phyloP scores from a whole-genome alignment of 805 yeast species.

The Myxozyma monticola region DNA sequence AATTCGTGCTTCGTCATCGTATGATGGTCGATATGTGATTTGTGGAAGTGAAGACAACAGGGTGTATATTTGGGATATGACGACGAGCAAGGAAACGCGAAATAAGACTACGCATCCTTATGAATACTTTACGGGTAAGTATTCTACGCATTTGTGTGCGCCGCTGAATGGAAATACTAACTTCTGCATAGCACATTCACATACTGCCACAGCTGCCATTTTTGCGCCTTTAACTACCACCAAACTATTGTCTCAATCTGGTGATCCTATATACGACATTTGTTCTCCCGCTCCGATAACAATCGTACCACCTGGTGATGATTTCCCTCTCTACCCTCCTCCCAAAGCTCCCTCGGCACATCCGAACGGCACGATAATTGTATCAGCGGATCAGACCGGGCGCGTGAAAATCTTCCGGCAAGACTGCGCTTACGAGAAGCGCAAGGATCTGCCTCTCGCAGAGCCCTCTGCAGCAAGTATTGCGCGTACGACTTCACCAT shows the following conservation, averaged over 20 bases:
- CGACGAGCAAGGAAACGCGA: slow-evolving; percentile 23
- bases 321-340: neutral
- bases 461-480: too few species aligned
- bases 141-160: slow-evolving; percentile 38
- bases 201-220: slow-evolving; percentile 69
- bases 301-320: slow-evolving; percentile 3
- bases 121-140: slow-evolving; percentile 28
- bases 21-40: slow-evolving; percentile 57
- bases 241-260: slow-evolving; percentile 65
- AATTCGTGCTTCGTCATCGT: slow-evolving; percentile 64
- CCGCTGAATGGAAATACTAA: slow-evolving; percentile 48
- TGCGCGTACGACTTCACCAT: too few species aligned
- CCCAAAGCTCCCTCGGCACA: slow-evolving; percentile 25
- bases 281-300: slow-evolving; percentile 40
- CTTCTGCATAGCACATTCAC: slow-evolving; percentile 74
- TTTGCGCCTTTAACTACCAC: slow-evolving; percentile 75
- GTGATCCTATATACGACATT: slow-evolving; percentile 76
- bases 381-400: slow-evolving; percentile 76
- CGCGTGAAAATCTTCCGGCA: slow-evolving; percentile 74
- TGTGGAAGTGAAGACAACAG: slow-evolving; percentile 87
- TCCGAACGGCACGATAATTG: slow-evolving; percentile 50
- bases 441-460: slow-evolving; percentile 32
- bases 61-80: slow-evolving; percentile 75
- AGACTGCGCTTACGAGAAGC: slow-evolving; percentile 58
- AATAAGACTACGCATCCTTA: slow-evolving; percentile 31